These are phyloP conservation scores for Trichoderma atrobrunneum DNA, from an alignment of 2,329 filamentous ascomycete species.

Conservation along the genomic window DNA sequence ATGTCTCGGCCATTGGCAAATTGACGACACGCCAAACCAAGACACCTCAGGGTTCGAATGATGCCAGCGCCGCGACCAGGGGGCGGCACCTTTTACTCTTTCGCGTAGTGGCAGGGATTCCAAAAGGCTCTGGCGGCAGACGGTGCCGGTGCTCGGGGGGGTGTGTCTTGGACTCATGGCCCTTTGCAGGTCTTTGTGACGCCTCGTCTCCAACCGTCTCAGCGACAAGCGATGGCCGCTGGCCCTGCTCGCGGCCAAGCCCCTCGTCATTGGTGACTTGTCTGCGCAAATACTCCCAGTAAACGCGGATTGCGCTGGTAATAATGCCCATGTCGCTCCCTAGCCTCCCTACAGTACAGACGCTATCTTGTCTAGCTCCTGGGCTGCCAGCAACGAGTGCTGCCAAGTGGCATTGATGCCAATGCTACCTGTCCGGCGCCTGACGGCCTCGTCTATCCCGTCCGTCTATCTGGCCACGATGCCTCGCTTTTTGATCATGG, in stretches of 20 bases:
- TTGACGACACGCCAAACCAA: background rate
- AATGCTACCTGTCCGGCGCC: constrained; percentile 11
- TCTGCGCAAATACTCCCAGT: constrained; percentile 1
- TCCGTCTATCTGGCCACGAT: constrained; percentile 1
- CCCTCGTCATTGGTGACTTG: constrained; percentile 8
- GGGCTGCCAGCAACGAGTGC: constrained; percentile 1
- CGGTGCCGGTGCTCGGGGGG: constrained; percentile 20
- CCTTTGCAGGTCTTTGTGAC: background rate
- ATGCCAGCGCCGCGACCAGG: constrained; percentile 15
- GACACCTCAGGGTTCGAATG: constrained; percentile 15
- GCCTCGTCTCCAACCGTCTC: background rate
- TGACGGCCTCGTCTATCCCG: constrained; percentile 10
- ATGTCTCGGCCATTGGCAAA: constrained; percentile 4
- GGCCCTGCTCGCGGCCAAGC: background rate
- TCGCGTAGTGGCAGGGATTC: constrained; percentile 20
- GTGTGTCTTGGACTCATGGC: background rate
- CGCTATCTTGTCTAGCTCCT: constrained; percentile 5
- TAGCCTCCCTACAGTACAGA: background rate
- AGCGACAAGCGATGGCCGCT: background rate
- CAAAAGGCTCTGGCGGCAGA: constrained; percentile 16
- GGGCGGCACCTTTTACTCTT: constrained; percentile 14
- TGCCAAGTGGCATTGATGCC: constrained; percentile 2
- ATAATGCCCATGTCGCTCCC: constrained; percentile 1
- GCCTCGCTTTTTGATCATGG: background rate
- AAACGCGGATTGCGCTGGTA: constrained; percentile 18